Conservation (phyloP, 352 stramenopile species). For the Thalassiosira delicatula region DNA sequence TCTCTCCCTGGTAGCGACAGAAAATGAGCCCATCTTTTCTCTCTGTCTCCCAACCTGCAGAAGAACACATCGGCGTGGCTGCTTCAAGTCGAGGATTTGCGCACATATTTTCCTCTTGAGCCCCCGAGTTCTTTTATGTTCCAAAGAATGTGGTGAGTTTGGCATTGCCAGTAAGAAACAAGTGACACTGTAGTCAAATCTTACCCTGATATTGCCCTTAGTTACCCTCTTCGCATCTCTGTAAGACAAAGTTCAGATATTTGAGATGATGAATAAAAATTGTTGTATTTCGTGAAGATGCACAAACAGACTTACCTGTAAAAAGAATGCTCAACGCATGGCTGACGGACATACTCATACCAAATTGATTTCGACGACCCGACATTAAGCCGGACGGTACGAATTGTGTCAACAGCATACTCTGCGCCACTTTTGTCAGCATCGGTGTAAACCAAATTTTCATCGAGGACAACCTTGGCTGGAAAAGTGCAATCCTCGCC, state of each 20-base stretch:
- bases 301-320: too few relatives aligned
- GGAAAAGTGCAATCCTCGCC: constrained; percentile 54
- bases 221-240: too few relatives aligned
- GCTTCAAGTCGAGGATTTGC: neutral
- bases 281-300: too few relatives aligned
- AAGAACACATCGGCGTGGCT: neutral
- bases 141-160: too few relatives aligned
- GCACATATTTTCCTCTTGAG: neutral
- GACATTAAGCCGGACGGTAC: constrained; percentile 60
- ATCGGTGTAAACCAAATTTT: constrained; percentile 57
- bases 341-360: constrained; percentile 65
- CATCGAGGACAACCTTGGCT: constrained; percentile 58
- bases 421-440: constrained; percentile 47
- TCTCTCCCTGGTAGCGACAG: neutral
- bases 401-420: constrained; percentile 62
- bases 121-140: too few relatives aligned
- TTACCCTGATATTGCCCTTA: too few relatives aligned
- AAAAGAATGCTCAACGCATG: constrained; percentile 53
- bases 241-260: too few relatives aligned
- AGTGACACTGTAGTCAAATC: too few relatives aligned
- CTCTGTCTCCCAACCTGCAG: neutral
- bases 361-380: constrained; percentile 34
- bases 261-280: too few relatives aligned
- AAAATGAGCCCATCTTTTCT: neutral
- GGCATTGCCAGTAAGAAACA: too few relatives aligned